Conservation (phyloP, 169 alveolate genomes). For the Plasmodium ovale region DNA sequence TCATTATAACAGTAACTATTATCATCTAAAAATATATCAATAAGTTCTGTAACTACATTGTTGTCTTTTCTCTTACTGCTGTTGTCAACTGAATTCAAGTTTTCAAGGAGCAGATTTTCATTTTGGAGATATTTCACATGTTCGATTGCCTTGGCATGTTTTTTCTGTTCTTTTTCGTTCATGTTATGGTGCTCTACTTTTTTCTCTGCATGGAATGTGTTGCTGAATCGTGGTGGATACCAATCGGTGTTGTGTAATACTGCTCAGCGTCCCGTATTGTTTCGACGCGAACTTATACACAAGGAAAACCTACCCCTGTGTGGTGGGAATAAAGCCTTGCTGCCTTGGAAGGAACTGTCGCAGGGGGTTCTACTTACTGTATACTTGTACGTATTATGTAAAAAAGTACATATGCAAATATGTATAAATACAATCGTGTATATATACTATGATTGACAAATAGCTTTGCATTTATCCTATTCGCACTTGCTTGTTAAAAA, state of each 20-base stretch:
- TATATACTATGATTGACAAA: no score
- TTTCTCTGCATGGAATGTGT: no score
- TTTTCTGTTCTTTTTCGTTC: constrained; percentile 58
- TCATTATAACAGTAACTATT: constrained; percentile 69
- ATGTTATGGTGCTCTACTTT: constrained; percentile 1
- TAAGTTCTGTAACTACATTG: constrained; percentile 38
- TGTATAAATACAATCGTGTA: no score
- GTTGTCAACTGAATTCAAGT: constrained; percentile 51
- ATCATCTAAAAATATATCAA: constrained; percentile 66
- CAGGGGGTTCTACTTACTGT: background rate
- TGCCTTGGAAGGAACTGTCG: background rate
- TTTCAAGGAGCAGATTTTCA: constrained; percentile 72
- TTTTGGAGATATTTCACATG: constrained; percentile 33
- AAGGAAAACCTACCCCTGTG: background rate
- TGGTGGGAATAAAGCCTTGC: background rate
- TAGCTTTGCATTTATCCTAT: no score
- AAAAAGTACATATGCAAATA: no score
- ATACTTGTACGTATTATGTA: background rate
- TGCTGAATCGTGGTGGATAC: no score
- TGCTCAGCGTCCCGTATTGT: background rate
- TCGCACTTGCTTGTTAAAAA: no score
- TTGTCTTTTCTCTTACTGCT: constrained; percentile 30
- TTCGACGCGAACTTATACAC: background rate
- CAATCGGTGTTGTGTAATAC: background rate
- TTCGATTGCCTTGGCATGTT: constrained; percentile 32